Evolutionary conservation across 352 stramenopile genomes (phyloP).

Genomic region (Globisporangium solare): DNA sequence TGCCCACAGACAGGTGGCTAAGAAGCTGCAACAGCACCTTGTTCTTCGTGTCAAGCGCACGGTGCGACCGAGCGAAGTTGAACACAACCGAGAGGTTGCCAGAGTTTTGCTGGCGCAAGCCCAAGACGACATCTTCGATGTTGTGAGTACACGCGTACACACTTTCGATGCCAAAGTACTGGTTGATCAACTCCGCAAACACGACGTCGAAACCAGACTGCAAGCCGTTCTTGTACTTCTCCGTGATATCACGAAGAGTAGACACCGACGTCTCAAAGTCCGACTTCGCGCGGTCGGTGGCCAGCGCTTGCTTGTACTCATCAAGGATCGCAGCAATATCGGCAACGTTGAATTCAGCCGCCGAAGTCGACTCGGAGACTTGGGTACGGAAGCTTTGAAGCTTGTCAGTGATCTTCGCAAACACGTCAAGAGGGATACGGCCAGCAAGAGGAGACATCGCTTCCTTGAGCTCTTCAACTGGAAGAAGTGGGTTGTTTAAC

Average conservation of each 20-base stretch:
- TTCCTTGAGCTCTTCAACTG: conserved; percentile 95
- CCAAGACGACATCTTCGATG: conserved; percentile 77
- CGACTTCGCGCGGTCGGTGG: conserved; percentile 41
- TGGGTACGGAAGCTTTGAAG: conserved; percentile 67
- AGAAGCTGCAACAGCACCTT: conserved; percentile 78
- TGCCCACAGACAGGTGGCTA: conserved; percentile 37
- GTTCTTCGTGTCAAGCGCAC: conserved; percentile 85
- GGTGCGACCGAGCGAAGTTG: conserved; percentile 89
- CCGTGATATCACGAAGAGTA: conserved; percentile 61
- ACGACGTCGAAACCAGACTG: conserved; percentile 58
- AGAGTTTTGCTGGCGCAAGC: conserved; percentile 89
- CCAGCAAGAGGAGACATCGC: conserved; percentile 94
- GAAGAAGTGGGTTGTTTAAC: conserved; percentile 67
- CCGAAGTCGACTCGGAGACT: conserved; percentile 22
- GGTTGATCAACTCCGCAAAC: conserved; percentile 70
- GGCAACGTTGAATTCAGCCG: conserved; percentile 45
- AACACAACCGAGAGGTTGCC: conserved; percentile 82
- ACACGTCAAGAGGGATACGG: conserved; percentile 93
- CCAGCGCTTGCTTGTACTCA: conserved; percentile 51
- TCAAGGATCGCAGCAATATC: conserved; percentile 61
- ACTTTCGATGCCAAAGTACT: conserved; percentile 77
- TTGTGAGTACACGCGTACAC: conserved; percentile 76
- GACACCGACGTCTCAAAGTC: conserved; percentile 74
- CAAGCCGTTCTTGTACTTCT: conserved; percentile 78
- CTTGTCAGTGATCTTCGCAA: conserved; percentile 85